phyloP scores from a whole-genome alignment of 2,329 filamentous ascomycete genomes.

The Microsporum canis region DNA sequence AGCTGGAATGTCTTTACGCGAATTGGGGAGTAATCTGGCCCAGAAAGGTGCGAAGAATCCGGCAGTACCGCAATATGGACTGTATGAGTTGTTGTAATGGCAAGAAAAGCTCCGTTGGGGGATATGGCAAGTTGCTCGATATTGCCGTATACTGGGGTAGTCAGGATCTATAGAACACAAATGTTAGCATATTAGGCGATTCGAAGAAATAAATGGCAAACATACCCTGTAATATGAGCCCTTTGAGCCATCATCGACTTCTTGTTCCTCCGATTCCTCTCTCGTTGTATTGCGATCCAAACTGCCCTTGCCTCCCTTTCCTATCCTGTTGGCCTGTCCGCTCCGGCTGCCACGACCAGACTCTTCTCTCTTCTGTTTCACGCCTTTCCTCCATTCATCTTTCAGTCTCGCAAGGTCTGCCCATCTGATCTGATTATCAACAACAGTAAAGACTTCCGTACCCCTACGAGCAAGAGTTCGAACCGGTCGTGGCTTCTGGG shows the following conservation, averaged over 20 bases:
- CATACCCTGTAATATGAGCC: conserved; percentile 37
- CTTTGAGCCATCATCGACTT: neutral
- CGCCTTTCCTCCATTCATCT: conserved; percentile 41
- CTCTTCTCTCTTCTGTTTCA: conserved; percentile 24
- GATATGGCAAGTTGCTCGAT: conserved; percentile 81
- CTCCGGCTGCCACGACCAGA: neutral
- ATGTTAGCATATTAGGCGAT: neutral
- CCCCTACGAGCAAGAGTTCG: conserved; percentile 67
- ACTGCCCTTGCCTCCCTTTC: neutral
- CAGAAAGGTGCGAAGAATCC: conserved; percentile 62
- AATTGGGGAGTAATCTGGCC: conserved; percentile 55
- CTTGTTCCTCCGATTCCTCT: neutral
- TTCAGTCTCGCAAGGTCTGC: conserved; percentile 72
- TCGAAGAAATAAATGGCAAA: neutral
- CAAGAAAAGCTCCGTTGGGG: conserved; percentile 68
- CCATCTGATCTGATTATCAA: conserved; percentile 86
- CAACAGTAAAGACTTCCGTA: conserved; percentile 78
- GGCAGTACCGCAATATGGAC: conserved; percentile 81
- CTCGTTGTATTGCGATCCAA: neutral
- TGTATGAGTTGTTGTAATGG: conserved; percentile 76
- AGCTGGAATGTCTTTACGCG: conserved; percentile 80
- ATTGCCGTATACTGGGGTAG: conserved; percentile 64
- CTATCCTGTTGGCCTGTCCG: neutral
- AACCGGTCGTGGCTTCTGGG: conserved; percentile 30
- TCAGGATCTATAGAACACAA: conserved; percentile 49